Conservation (phyloP, 2,329 filamentous ascomycete genomes). For the Aulographum hederae region DNA sequence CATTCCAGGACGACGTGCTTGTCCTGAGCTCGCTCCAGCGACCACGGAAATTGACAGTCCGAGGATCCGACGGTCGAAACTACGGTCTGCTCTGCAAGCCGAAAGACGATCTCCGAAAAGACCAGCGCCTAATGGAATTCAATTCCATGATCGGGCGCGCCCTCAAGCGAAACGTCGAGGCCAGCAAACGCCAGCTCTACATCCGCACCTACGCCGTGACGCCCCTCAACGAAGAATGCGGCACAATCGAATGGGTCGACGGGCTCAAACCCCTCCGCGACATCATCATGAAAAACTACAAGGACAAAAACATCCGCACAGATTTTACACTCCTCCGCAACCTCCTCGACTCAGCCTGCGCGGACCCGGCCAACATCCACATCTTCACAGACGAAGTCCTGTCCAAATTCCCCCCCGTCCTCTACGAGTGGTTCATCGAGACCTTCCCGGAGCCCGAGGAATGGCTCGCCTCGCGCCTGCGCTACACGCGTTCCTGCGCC, state of each 20-base stretch:
- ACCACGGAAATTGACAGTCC: slow-evolving; percentile 72
- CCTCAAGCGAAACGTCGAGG: slow-evolving; percentile 77
- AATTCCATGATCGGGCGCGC: slow-evolving; percentile 96
- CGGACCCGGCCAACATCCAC: slow-evolving; percentile 38
- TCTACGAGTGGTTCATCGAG: slow-evolving; percentile 90
- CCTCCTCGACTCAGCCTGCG: slow-evolving; percentile 47
- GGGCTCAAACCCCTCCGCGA: slow-evolving; percentile 88
- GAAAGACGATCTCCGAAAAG: slow-evolving; percentile 92
- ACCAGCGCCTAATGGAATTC: slow-evolving; percentile 98
- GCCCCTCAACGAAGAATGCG: slow-evolving; percentile 91
- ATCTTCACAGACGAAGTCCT: slow-evolving; percentile 54
- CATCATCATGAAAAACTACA: slow-evolving; percentile 65
- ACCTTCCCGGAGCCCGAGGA: slow-evolving; percentile 83
- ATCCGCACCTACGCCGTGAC: slow-evolving; percentile 97
- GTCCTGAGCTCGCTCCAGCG: slow-evolving; percentile 85
- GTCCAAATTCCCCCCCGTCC: slow-evolving; percentile 57
- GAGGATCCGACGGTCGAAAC: slow-evolving; percentile 70
- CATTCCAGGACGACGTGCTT: slow-evolving; percentile 72
- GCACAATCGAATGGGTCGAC: slow-evolving; percentile 96
- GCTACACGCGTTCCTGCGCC: slow-evolving; percentile 83
- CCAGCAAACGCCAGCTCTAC: slow-evolving; percentile 75
- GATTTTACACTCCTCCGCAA: slow-evolving; percentile 51
- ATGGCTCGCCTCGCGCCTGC: slow-evolving; percentile 78
- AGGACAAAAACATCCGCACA: slow-evolving; percentile 46
- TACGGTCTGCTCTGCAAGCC: slow-evolving; percentile 94